Evolutionary conservation across 1,284 basidiomycete species (phyloP).

Genomic region (Polyporus tsugae): DNA sequence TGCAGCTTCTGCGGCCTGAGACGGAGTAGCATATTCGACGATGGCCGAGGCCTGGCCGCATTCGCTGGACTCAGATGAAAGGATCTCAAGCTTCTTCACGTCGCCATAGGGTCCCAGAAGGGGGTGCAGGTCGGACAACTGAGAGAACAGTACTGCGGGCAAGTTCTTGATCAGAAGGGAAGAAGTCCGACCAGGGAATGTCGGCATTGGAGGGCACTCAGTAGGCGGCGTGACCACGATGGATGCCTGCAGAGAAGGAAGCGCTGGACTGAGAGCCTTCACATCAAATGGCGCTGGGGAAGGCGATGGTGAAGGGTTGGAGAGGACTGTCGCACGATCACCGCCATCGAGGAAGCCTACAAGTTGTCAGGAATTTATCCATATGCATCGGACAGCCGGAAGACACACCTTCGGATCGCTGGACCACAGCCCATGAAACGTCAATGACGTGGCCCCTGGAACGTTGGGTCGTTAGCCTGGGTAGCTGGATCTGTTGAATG

Average conservation of each 20-base stretch:
- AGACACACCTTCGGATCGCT: constrained; percentile 73
- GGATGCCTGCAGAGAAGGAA: constrained; percentile 33
- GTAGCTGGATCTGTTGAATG: not conserved
- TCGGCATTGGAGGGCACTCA: constrained; percentile 27
- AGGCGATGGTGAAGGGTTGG: constrained; percentile 48
- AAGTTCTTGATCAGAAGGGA: constrained; percentile 71
- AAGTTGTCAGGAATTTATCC: not conserved
- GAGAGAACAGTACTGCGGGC: constrained; percentile 71
- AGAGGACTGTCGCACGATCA: constrained; percentile 69
- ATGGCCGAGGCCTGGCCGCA: constrained; percentile 58
- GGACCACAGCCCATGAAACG: constrained; percentile 84
- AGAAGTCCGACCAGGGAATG: constrained; percentile 40
- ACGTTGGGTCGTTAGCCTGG: not conserved
- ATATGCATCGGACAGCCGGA: not conserved
- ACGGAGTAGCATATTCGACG: constrained; percentile 65
- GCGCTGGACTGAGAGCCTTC: constrained; percentile 29
- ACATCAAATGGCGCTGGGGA: constrained; percentile 42
- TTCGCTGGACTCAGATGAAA: constrained; percentile 42
- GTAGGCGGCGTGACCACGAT: constrained; percentile 38
- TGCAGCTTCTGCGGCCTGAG: constrained; percentile 68
- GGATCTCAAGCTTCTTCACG: constrained; percentile 63
- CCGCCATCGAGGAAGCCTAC: constrained; percentile 82
- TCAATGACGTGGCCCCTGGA: constrained; percentile 75
- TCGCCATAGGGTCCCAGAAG: constrained; percentile 75
- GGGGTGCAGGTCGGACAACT: constrained; percentile 71